Conservation (phyloP, 2,329 filamentous ascomycete species). For the Aspergillus fumigatiaffinis region DNA sequence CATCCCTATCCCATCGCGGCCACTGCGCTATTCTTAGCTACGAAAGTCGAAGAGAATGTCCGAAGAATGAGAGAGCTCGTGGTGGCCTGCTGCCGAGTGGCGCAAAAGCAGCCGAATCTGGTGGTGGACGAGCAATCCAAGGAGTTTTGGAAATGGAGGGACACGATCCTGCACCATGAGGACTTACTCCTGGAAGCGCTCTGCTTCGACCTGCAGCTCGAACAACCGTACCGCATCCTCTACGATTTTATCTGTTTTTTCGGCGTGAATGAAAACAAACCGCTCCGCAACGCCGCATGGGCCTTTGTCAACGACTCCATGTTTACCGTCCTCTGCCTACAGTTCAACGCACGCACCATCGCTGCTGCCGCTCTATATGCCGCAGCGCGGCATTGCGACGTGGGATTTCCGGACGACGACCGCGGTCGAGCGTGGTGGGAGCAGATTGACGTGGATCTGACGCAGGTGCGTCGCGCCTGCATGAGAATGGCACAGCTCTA, state of each 20-base stretch:
- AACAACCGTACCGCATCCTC: constrained; percentile 80
- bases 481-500: constrained; percentile 64
- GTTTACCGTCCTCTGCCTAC: constrained; percentile 76
- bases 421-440: constrained; percentile 85
- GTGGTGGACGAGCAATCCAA: constrained; percentile 95
- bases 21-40: constrained; percentile 86
- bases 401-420: constrained; percentile 70
- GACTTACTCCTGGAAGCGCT: constrained; percentile 86
- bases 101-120: constrained; percentile 87
- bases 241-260: constrained; percentile 76
- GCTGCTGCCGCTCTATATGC: constrained; percentile 85
- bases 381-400: constrained; percentile 68
- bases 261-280: constrained; percentile 72
- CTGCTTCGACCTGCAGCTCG: constrained; percentile 89
- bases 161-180: constrained; percentile 88
- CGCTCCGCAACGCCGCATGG: constrained; percentile 81
- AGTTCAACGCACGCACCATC: constrained; percentile 74
- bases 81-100: constrained; percentile 87
- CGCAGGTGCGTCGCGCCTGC: constrained; percentile 68
- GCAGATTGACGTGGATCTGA: constrained; percentile 65
- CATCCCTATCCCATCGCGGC: constrained; percentile 94
- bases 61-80: constrained; percentile 94
- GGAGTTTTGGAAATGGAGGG: constrained; percentile 97
- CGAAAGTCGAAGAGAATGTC: constrained; percentile 96
- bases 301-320: constrained; percentile 89